phyloP scores from a whole-genome alignment of 2,329 filamentous ascomycete species.

The Bipolaris zeicola region DNA sequence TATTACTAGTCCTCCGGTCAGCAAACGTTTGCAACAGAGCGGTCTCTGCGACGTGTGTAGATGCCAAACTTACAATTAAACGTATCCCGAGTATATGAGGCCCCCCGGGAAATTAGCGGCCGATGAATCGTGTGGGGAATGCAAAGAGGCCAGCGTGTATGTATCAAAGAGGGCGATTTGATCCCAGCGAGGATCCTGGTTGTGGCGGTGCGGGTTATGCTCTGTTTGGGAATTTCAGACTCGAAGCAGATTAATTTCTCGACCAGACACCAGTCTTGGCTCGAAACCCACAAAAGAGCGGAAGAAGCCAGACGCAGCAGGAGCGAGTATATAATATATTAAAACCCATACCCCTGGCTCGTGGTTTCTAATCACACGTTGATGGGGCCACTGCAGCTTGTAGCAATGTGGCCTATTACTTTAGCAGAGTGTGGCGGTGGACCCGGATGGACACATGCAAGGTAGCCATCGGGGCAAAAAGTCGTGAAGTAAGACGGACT shows the following conservation, averaged over 20 bases:
- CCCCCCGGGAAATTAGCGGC: constrained; percentile 20
- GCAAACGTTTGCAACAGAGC: constrained; percentile 41
- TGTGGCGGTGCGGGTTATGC: constrained; percentile 26
- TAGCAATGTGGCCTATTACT: constrained; percentile 42
- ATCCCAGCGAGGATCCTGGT: constrained; percentile 26
- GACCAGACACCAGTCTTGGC: constrained; percentile 29
- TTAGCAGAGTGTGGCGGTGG: constrained; percentile 26
- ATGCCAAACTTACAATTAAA: constrained; percentile 27
- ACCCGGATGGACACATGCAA: constrained; percentile 8
- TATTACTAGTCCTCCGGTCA: constrained; percentile 37
- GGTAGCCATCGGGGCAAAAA: background rate
- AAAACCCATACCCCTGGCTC: constrained; percentile 19
- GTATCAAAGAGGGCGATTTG: constrained; percentile 28
- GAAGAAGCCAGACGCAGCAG: constrained; percentile 21
- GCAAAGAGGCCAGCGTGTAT: constrained; percentile 48
- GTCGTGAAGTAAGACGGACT: constrained; percentile 16
- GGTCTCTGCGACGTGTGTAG: constrained; percentile 17
- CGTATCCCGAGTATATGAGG: constrained; percentile 29
- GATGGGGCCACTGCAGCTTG: constrained; percentile 36
- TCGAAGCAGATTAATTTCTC: constrained; percentile 22
- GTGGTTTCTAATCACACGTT: constrained; percentile 41
- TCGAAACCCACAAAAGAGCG: constrained; percentile 14
- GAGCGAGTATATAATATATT: constrained; percentile 25
- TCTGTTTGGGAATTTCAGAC: constrained; percentile 28
- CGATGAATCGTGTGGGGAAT: constrained; percentile 33